A percentile compares a stretch with the other conserved stretches of the same genome.
Conservation (phyloP, 1,284 basidiomycete species). For the Tilletia caries region DNA sequence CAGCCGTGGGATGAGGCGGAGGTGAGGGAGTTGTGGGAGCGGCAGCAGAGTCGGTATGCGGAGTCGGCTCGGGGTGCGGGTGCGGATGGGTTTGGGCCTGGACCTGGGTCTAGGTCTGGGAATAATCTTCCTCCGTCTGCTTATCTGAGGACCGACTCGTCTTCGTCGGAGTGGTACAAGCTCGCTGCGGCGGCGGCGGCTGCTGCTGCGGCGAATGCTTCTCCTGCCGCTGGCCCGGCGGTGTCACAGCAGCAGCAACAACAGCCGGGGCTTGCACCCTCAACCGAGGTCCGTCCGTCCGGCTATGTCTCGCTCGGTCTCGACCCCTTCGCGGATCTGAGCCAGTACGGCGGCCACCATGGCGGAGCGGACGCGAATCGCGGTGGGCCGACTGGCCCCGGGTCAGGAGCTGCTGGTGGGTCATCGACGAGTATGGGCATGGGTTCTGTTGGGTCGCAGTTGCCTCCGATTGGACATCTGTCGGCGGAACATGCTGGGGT, state of each 20-base stretch:
- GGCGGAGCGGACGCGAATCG: neutral
- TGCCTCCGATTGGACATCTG: slow-evolving; percentile 6
- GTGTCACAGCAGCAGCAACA: slow-evolving; percentile 1
- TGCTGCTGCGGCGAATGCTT: neutral
- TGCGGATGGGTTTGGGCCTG: neutral
- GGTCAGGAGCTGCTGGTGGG: neutral
- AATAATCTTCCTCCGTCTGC: no score
- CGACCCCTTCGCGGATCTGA: slow-evolving; percentile 6
- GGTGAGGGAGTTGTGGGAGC: neutral
- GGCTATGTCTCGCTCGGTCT: neutral
- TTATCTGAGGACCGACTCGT: no score
- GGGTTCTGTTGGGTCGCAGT: neutral
- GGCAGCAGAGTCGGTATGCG: neutral
- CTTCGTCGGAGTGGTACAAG: no score
- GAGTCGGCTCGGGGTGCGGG: neutral
- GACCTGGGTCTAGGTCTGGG: neutral
- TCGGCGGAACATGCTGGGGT: neutral
- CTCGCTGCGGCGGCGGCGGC: no score
- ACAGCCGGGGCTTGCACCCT: neutral
- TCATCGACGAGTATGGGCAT: neutral
- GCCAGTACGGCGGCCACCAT: neutral
- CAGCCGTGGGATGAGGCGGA: slow-evolving; percentile 8
- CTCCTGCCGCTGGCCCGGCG: no score
- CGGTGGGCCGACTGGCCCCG: neutral
- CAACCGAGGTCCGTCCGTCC: neutral